Conservation (phyloP, 305 asterid genomes). For the Fraxinus xanthoxyloides region DNA sequence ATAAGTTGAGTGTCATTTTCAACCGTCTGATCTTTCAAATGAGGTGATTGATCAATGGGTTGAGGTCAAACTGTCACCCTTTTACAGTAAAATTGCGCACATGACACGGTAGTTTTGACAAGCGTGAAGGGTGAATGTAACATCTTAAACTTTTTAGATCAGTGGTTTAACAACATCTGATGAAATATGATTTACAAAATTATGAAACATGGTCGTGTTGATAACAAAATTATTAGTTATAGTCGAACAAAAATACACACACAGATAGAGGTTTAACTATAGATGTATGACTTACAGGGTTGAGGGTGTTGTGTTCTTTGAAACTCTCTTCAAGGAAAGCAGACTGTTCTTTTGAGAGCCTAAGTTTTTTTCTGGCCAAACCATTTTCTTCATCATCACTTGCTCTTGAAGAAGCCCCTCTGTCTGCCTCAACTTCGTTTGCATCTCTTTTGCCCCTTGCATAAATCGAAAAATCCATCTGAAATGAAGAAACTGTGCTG, state of each 20-base stretch:
- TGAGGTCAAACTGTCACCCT: neutral
- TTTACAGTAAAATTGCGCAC: neutral
- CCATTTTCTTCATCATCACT: slow-evolving; percentile 75
- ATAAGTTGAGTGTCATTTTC: neutral
- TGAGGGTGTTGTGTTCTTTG: slow-evolving; percentile 75
- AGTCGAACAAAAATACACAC: neutral
- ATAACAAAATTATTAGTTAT: neutral
- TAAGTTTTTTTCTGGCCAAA: slow-evolving; percentile 53
- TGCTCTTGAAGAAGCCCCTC: slow-evolving; percentile 48
- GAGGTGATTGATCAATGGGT: neutral
- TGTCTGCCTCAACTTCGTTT: slow-evolving; percentile 29
- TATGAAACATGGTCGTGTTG: neutral
- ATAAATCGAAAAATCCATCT: slow-evolving; percentile 52
- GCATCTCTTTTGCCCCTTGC: slow-evolving; percentile 39
- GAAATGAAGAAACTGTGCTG: slow-evolving; percentile 57
- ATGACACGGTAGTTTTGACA: neutral
- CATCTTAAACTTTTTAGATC: neutral
- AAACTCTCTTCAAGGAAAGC: slow-evolving; percentile 85
- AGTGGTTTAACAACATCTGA: neutral
- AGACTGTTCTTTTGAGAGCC: slow-evolving; percentile 72
- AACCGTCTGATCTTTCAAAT: neutral
- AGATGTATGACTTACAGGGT: slow-evolving; percentile 47
- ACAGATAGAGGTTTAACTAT: neutral
- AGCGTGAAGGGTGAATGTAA: neutral
- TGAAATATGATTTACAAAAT: neutral